A percentile compares a stretch with the other conserved stretches of the same genome.
These are phyloP conservation scores for Jackrogersella multiformis DNA, from an alignment of 495 filamentous ascomycete genomes.

Conservation along the genomic window DNA sequence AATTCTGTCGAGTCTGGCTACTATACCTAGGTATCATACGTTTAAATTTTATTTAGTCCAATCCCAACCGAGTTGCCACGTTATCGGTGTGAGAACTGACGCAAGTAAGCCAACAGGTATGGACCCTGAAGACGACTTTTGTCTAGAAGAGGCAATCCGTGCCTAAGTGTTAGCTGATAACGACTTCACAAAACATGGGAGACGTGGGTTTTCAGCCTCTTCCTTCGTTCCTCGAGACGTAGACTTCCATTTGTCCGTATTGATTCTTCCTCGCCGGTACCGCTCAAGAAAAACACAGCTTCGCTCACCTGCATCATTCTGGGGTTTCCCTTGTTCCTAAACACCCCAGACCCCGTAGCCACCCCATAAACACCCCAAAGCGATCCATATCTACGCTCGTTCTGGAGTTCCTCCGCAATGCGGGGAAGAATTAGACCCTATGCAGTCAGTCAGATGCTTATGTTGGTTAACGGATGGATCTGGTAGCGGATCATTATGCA, in stretches of 20 bases:
- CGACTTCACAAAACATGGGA: not conserved
- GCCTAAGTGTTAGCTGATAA: conserved; percentile 7
- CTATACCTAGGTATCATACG: not conserved
- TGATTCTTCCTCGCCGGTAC: not conserved
- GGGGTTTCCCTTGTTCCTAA: conserved; percentile 4
- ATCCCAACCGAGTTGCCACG: conserved; percentile 6
- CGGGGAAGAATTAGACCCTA: conserved; percentile 26
- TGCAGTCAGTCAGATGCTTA: conserved; percentile 8
- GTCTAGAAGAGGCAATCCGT: conserved; percentile 24
- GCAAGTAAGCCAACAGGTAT: conserved; percentile 19
- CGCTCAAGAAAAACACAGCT: not conserved
- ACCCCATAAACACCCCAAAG: not conserved
- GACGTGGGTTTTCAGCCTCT: conserved; percentile 7
- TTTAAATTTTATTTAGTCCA: not conserved
- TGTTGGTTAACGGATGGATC: conserved; percentile 5
- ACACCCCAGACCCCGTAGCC: not conserved
- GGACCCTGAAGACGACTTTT: conserved; percentile 7
- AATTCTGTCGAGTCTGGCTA: conserved; percentile 18
- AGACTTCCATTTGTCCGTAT: conserved; percentile 32
- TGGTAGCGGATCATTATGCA: conserved; percentile 15
- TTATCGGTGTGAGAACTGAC: conserved; percentile 4
- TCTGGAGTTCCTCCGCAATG: conserved; percentile 33
- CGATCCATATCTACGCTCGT: not conserved
- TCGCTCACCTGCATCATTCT: conserved; percentile 5
- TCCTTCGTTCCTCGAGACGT: not conserved